Evolutionary conservation across 495 filamentous ascomycete species (phyloP).

Genomic region (Xylaria telfairii): DNA sequence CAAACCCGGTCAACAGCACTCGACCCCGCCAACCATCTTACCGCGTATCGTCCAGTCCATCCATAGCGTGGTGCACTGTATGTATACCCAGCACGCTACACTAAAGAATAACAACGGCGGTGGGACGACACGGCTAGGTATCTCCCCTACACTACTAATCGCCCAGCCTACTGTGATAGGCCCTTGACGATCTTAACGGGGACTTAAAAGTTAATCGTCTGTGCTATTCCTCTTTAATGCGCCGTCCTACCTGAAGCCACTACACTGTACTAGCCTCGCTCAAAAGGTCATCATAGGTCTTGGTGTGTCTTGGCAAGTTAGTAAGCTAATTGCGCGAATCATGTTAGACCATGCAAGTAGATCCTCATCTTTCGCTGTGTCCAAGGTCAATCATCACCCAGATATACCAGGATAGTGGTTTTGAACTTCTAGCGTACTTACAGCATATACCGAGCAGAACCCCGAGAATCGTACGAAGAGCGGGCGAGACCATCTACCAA

Average conservation of each 20-base stretch:
- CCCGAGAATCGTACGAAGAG: neutral
- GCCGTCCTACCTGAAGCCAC: neutral
- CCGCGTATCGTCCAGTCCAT: too few species aligned
- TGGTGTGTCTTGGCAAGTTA: neutral
- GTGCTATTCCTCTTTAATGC: conserved; percentile 10
- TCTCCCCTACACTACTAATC: neutral
- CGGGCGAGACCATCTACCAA: neutral
- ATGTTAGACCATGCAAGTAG: conserved; percentile 3
- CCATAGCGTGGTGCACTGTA: neutral
- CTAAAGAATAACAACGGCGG: neutral
- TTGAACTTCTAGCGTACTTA: neutral
- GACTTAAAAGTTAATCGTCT: conserved; percentile 7
- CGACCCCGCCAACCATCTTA: conserved; percentile 12
- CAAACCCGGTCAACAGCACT: neutral
- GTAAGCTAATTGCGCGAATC: conserved; percentile 17
- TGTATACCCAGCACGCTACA: neutral
- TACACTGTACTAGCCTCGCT: neutral
- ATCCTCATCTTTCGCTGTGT: conserved; percentile 14
- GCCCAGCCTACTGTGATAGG: neutral
- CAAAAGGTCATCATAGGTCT: neutral
- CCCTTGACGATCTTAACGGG: conserved; percentile 16
- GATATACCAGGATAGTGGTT: neutral
- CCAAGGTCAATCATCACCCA: neutral
- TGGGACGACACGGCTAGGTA: neutral
- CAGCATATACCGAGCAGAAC: neutral